Conservation (phyloP, 495 filamentous ascomycete genomes). For the Penicillium cataractarum region DNA sequence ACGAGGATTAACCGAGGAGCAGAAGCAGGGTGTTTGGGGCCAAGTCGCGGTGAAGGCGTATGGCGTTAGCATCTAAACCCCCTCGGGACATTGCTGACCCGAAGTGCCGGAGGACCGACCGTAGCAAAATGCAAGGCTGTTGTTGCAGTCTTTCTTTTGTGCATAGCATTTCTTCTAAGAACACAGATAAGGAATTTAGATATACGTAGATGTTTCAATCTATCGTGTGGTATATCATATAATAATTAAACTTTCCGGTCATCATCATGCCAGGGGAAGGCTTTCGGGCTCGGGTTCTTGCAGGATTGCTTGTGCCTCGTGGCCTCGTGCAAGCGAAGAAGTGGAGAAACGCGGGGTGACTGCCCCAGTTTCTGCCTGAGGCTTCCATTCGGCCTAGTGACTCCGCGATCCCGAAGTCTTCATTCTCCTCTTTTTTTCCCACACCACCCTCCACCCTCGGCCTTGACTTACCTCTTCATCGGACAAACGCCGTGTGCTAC, state of each 20-base stretch:
- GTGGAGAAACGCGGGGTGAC: slow-evolving; percentile 31
- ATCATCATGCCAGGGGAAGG: not conserved
- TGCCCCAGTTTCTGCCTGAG: slow-evolving; percentile 33
- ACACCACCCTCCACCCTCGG: too few relatives aligned
- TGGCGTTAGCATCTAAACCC: slow-evolving; percentile 45
- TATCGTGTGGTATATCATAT: not conserved
- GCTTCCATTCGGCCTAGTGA: slow-evolving; percentile 15
- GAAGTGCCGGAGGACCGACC: slow-evolving; percentile 21
- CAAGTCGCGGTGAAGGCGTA: slow-evolving; percentile 70
- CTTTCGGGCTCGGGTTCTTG: not conserved
- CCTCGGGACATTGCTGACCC: slow-evolving; percentile 43
- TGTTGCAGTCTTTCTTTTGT: not conserved
- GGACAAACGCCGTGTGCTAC: slow-evolving; percentile 23
- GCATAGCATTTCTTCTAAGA: not conserved
- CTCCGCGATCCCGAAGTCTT: slow-evolving; percentile 14
- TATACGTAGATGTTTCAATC: not conserved
- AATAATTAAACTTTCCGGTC: not conserved
- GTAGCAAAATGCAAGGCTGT: not conserved
- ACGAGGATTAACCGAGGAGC: slow-evolving; percentile 56
- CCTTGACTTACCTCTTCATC: slow-evolving; percentile 18
- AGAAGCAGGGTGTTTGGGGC: slow-evolving; percentile 68
- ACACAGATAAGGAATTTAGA: not conserved
- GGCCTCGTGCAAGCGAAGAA: not conserved
- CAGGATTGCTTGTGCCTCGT: not conserved
- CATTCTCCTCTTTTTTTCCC: slow-evolving; percentile 16